Evolutionary conservation across 2,329 filamentous ascomycete species (phyloP).

Genomic region (Fusarium beomiforme): DNA sequence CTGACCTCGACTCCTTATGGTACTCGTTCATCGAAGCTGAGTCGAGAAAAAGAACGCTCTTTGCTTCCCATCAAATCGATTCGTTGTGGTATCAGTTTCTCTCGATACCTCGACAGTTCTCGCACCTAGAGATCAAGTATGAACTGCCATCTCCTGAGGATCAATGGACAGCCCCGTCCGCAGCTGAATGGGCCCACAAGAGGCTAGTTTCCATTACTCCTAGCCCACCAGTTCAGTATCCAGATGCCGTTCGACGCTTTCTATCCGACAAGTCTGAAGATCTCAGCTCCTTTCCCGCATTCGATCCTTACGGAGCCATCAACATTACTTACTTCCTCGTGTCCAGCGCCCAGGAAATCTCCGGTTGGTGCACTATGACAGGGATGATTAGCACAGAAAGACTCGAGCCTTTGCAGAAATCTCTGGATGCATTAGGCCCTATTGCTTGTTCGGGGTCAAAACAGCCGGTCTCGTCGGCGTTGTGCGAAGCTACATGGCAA

Average conservation of each 20-base stretch:
- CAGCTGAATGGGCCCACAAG: constrained; percentile 49
- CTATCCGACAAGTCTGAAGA: no score
- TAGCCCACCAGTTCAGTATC: constrained; percentile 6
- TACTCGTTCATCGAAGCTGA: constrained; percentile 49
- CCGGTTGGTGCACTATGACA: constrained; percentile 56
- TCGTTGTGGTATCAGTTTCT: constrained; percentile 56
- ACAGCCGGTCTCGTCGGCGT: background rate
- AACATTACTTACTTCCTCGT: constrained; percentile 54
- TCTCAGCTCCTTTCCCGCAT: constrained; percentile 44
- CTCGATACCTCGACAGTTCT: constrained; percentile 49
- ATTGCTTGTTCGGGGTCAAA: background rate
- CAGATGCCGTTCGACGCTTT: constrained; percentile 41
- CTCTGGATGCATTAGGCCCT: constrained; percentile 47
- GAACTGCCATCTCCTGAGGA: constrained; percentile 52
- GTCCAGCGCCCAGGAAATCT: constrained; percentile 54
- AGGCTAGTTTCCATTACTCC: constrained; percentile 33
- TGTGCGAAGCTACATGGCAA: constrained; percentile 52
- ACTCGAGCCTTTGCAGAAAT: constrained; percentile 48
- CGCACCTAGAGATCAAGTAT: constrained; percentile 56
- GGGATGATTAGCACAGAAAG: constrained; percentile 53
- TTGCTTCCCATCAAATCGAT: constrained; percentile 55
- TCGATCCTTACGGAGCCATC: constrained; percentile 54
- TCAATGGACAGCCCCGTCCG: constrained; percentile 51
- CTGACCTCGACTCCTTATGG: constrained; percentile 46
- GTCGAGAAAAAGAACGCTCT: constrained; percentile 54